Conservation (phyloP, 129 eudicot genomes). For the Artemisia annua region DNA sequence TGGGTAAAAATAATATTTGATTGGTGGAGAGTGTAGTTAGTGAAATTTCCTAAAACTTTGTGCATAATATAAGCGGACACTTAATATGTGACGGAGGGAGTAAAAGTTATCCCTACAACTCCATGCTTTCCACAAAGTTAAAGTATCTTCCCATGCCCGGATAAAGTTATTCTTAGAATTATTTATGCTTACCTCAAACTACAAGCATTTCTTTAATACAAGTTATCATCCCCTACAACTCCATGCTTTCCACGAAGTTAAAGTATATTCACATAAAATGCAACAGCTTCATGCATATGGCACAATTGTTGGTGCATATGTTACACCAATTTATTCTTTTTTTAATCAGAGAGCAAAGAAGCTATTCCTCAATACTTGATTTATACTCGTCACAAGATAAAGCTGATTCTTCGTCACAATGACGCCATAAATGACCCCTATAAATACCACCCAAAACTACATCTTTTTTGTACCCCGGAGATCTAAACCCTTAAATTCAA, state of each 20-base stretch:
- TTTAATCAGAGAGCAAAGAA: neutral
- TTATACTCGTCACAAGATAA: slow-evolving; percentile 4
- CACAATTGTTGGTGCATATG: neutral
- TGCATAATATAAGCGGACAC: too few relatives aligned
- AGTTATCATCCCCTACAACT: too few relatives aligned
- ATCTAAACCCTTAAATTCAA: neutral
- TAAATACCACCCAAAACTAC: neutral
- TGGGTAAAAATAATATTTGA: too few relatives aligned
- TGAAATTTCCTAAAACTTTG: too few relatives aligned
- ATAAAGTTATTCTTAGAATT: too few relatives aligned
- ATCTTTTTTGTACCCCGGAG: neutral
- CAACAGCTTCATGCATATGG: neutral
- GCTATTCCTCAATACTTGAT: slow-evolving; percentile 4
- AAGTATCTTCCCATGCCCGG: too few relatives aligned
- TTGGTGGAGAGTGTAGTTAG: too few relatives aligned
- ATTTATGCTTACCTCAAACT: too few relatives aligned
- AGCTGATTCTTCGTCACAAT: neutral
- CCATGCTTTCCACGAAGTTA: neutral
- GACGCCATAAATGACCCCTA: slow-evolving; percentile 10
- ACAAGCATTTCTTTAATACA: too few relatives aligned
- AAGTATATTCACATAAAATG: neutral
- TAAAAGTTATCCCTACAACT: too few relatives aligned
- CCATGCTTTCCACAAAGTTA: too few relatives aligned
- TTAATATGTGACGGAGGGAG: too few relatives aligned
- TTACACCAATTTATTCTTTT: neutral